phyloP scores from a whole-genome alignment of 768 basidiomycete genomes.

The Tulasnella calospora region DNA sequence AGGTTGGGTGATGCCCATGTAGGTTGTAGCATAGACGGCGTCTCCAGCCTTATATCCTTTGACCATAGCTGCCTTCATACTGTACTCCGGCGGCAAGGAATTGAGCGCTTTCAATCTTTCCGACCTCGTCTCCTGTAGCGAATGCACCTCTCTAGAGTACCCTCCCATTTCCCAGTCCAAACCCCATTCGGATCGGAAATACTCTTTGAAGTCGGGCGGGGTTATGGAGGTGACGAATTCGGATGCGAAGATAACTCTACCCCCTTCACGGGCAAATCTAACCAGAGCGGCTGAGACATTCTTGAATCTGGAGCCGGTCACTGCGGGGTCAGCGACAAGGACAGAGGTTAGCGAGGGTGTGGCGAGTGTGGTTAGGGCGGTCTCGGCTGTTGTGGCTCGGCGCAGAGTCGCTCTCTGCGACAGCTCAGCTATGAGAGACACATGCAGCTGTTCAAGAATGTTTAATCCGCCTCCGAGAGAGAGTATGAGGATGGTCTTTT shows the following conservation, averaged over 20 bases:
- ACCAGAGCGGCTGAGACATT: not conserved
- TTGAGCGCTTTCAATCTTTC: not conserved
- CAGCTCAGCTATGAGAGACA: not conserved
- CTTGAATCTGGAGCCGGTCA: not conserved
- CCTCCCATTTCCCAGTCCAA: conserved; percentile 41
- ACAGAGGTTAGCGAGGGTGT: not conserved
- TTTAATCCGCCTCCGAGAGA: not conserved
- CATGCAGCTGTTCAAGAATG: not conserved
- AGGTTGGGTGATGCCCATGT: not conserved
- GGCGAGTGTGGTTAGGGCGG: not conserved
- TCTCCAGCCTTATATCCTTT: conserved; percentile 35
- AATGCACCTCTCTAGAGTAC: conserved; percentile 43
- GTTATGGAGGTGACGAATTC: not conserved
- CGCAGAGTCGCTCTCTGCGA: not conserved
- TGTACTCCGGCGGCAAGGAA: conserved; percentile 32
- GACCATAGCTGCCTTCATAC: conserved; percentile 45
- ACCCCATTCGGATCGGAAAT: conserved; percentile 34
- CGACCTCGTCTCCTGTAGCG: conserved; percentile 33
- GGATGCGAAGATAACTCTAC: not conserved
- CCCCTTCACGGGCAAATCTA: not conserved
- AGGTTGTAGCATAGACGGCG: conserved; percentile 23
- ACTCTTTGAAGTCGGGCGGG: not conserved
- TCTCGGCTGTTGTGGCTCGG: not conserved
- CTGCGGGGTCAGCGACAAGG: not conserved
- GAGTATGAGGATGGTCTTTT: not conserved